Evolutionary conservation across 306 rosid genomes (phyloP), one percentile per base, ranked within the genome.

Genomic region (Phaseolus lunatus): DNA sequence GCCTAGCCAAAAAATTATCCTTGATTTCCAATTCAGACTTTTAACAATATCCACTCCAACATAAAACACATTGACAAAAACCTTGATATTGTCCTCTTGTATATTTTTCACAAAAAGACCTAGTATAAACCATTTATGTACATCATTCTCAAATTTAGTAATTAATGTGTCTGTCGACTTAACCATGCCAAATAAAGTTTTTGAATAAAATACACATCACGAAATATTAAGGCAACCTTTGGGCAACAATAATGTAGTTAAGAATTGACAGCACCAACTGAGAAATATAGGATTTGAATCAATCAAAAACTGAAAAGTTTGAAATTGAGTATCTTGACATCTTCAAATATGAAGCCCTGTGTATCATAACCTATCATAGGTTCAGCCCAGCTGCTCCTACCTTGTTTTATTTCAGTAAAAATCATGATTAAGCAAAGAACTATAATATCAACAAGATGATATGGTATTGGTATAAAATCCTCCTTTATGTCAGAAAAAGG

Each of bases 271-370:
- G 41, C 43, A 33, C 69, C 75, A 50, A 23, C 53, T 22, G 53
- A 50, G 33, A 37, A 77, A 67, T 69, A 53, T 9, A 62, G 58
- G 80, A 53, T 80, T 49, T 41, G 70, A 77, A 78, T 76, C 31
- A 10, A 45, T 39, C n/a, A 56, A 76, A 83, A 80, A 64, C 62
- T 33, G 62, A 66, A 52, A 59, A 19, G 47, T 18, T 18, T 5
- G 67, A 2, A 19, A 23, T 48, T 52, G 14, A 3, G 47, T 78
- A 23, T 39, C 43, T 20, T 49, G 59, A 63, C 54, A 41, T 78
- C 41, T 70, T 57, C 73, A 71, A 70, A 74, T 20, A 48, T 69
- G 27, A 61, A 77, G 67, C 59, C 73, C 10, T 10, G 67, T 61
- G 52, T 35, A 9, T 84, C 53, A 24, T 67, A 63, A 64, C 72